Base-by-base conservation (phyloP, 2,329 filamentous ascomycete species). In the Fusarium dimerum region DNA sequence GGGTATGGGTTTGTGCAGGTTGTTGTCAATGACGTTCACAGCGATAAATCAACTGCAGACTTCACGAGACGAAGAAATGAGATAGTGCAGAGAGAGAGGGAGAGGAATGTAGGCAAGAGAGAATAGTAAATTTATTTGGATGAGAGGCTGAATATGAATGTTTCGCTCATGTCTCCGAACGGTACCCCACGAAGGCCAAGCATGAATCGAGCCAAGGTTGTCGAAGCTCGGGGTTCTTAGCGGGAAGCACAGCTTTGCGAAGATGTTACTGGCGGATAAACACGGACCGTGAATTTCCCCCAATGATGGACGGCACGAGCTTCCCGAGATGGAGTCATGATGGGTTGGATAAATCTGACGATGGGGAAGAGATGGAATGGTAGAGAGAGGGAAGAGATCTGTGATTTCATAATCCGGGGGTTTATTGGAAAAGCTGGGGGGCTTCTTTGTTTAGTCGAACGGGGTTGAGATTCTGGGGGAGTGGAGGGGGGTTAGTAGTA, bases 221-320 rank as follows among this genome's bases (percentile, higher is more conserved):
- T 43, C 42, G n/a, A 16, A 10, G 15, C 29, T 63, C 63, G 63
- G 63, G 50, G 55, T 65, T 63, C 63, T 60, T 38, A 30, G 61
- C 63, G 63, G 54, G 42, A 46, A 49, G 36, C n/a, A n/a, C n/a
- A n/a, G n/a, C n/a, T n/a, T n/a, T n/a, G 59, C 48, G 59, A 62
- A 59, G 53, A 52, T 50, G 43, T 52, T 55, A 68, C 68, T 68
- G 66, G 66, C 66, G 66, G 66, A 61, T 63, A 62, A 57, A 49
- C 50, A 47, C 55, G 48, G 43, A 43, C 55, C 51, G 52, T 45
- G 26, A 34, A 51, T 43, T 55, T 54, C 62, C 62, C 61, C 63
- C 63, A 65, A 65, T 57, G 36, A 56, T 45, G 32, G 44, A 50
- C 45, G 44, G 38, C 41, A 50, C 42, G 41, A 53, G 34, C 43